Conservation (phyloP, 176 grass and related monocot genomes). For the Carex scoparia region DNA sequence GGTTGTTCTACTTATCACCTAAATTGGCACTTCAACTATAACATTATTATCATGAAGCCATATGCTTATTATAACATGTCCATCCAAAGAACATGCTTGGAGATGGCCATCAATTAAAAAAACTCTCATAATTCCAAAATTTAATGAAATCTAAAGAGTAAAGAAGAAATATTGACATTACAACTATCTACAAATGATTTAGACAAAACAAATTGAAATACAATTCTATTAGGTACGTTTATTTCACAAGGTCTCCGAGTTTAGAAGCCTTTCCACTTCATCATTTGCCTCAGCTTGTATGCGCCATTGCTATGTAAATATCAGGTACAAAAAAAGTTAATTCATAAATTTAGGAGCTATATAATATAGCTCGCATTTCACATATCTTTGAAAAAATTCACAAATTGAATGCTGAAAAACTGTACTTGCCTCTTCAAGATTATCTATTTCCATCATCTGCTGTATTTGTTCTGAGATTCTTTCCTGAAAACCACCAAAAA, state of each 20-base stretch:
- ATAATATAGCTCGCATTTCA: constrained; percentile 8
- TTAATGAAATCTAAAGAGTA: neutral
- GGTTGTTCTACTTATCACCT: neutral
- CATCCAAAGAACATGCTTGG: neutral
- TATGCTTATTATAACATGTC: neutral
- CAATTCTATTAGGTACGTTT: constrained; percentile 35
- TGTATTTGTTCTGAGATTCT: constrained; percentile 90
- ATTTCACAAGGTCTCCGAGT: constrained; percentile 48
- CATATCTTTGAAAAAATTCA: neutral
- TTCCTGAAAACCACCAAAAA: constrained; percentile 47
- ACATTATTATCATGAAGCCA: neutral
- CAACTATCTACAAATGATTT: neutral
- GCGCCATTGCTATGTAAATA: constrained; percentile 72
- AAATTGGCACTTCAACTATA: neutral
- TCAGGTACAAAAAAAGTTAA: constrained; percentile 19
- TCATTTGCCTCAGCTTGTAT: constrained; percentile 98
- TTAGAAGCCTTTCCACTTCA: constrained; percentile 93
- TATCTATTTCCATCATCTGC: constrained; percentile 94
- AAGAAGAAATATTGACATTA: constrained; percentile 11
- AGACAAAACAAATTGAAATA: constrained; percentile 17
- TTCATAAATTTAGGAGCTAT: neutral
- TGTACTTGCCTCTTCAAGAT: constrained; percentile 90
- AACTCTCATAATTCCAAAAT: neutral
- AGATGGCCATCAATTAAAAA: neutral
- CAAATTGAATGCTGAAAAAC: constrained; percentile 1